Evolutionary conservation across 352 stramenopile genomes (phyloP).

Genomic region (Pythium periplocum): DNA sequence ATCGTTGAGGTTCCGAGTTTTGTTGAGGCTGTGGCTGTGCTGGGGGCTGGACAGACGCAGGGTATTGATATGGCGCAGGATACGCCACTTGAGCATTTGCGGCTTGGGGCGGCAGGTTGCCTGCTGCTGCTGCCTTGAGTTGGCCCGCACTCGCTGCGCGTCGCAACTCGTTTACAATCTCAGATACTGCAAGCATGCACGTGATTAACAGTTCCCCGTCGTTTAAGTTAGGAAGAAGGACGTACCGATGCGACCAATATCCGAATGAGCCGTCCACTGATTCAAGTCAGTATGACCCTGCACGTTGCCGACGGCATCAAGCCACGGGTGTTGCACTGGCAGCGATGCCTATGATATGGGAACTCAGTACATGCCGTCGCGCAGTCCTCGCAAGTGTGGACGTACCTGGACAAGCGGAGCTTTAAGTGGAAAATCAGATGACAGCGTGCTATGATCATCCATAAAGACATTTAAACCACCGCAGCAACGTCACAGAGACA

Average conservation of each 20-base stretch:
- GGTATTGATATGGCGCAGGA: constrained; percentile 16
- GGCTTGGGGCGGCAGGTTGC: neutral
- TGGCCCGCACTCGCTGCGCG: constrained; percentile 15
- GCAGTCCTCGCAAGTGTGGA: neutral
- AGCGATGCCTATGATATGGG: constrained; percentile 41
- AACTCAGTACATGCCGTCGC: neutral
- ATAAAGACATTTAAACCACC: neutral
- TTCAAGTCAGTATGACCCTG: constrained; percentile 65
- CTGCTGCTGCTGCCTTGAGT: constrained; percentile 6
- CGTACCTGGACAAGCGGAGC: constrained; percentile 55
- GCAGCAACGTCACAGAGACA: constrained; percentile 1
- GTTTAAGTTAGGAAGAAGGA: neutral
- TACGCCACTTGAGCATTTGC: constrained; percentile 8
- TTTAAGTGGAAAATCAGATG: constrained; percentile 64
- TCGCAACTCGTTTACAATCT: constrained; percentile 63
- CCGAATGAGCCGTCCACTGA: constrained; percentile 80
- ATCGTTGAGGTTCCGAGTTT: constrained; percentile 41
- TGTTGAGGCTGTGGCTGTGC: constrained; percentile 28
- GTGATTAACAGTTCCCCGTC: neutral
- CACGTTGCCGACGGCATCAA: constrained; percentile 68
- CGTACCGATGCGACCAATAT: constrained; percentile 67
- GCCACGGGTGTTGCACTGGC: constrained; percentile 64
- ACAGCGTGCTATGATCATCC: constrained; percentile 43
- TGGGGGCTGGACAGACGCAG: constrained; percentile 19
- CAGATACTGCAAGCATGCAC: constrained; percentile 28